These are phyloP conservation scores for Candida palmyrensis DNA, from an alignment of 805 yeast genomes.

Conservation along the genomic window DNA sequence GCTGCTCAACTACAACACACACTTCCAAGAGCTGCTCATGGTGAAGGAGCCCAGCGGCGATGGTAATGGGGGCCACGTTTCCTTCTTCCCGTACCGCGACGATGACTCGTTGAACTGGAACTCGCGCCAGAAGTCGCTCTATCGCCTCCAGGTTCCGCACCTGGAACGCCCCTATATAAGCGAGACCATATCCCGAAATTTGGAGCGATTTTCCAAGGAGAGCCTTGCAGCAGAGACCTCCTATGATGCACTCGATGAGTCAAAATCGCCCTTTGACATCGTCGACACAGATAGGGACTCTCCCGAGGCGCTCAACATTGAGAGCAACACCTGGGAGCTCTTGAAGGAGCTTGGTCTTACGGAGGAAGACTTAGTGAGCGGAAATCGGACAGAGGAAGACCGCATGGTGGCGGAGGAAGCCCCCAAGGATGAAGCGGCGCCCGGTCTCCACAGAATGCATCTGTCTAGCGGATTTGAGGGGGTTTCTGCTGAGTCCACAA, in stretches of 20 bases:
- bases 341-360: conserved; percentile 14
- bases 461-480: too few species aligned
- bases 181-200: too few species aligned
- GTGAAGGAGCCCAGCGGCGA: conserved; percentile 10
- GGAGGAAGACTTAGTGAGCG: conserved; percentile 2
- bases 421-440: too few species aligned
- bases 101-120: conserved; percentile 31
- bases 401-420: too few species aligned
- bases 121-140: conserved; percentile 15
- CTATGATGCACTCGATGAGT: conserved; percentile 8
- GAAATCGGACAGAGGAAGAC: too few species aligned
- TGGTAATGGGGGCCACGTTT: too few species aligned
- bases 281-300: conserved; percentile 13
- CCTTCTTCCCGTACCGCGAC: conserved; percentile 23
- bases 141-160: too few species aligned
- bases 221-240: conserved; percentile 7
- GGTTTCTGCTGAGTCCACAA: conserved; percentile 6
- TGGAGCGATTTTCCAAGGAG: conserved; percentile 12
- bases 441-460: too few species aligned
- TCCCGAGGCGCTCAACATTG: conserved; percentile 7
- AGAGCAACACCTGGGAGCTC: conserved; percentile 12
- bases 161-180: too few species aligned
- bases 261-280: too few species aligned
- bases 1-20: conserved; percentile 31
- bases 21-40: conserved; percentile 13